These are phyloP conservation scores for Globisporangium irregulare DNA, from an alignment of 352 stramenopile genomes.

Conservation along the genomic window DNA sequence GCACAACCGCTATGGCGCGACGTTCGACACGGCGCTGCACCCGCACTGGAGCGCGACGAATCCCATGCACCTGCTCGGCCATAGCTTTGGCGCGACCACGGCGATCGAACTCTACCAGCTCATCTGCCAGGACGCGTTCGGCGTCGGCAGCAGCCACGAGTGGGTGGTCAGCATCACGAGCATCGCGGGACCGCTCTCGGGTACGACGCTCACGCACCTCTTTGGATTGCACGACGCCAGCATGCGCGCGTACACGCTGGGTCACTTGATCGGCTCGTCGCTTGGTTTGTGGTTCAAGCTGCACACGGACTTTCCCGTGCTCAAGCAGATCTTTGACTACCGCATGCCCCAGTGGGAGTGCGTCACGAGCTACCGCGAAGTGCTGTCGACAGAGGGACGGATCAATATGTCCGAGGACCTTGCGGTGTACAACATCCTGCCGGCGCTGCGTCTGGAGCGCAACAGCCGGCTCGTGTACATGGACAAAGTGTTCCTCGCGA, in stretches of 20 bases:
- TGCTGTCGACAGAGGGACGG: constrained; percentile 17
- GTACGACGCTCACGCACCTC: constrained; percentile 6
- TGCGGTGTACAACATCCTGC: not conserved
- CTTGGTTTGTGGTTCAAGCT: constrained; percentile 24
- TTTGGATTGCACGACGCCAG: not conserved
- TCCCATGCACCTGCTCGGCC: constrained; percentile 26
- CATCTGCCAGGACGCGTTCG: constrained; percentile 25
- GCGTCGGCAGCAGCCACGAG: constrained; percentile 20
- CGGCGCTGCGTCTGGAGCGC: constrained; percentile 27
- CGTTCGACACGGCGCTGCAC: not conserved
- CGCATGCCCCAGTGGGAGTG: constrained; percentile 34
- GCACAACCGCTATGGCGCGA: not conserved
- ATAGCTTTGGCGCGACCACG: constrained; percentile 30
- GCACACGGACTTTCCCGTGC: constrained; percentile 18
- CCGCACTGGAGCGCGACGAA: constrained; percentile 16
- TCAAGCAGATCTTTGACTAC: constrained; percentile 29
- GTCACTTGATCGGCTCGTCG: not conserved
- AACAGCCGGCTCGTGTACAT: constrained; percentile 52
- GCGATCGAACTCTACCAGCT: constrained; percentile 32
- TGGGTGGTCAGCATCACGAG: constrained; percentile 16
- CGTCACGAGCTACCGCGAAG: constrained; percentile 14
- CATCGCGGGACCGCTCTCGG: constrained; percentile 4
- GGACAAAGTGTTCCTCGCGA: constrained; percentile 58
- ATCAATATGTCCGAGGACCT: constrained; percentile 13
- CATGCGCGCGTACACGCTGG: not conserved